Evolutionary conservation across 306 rosid genomes (phyloP).

Genomic region (Dryas alaskensis): DNA sequence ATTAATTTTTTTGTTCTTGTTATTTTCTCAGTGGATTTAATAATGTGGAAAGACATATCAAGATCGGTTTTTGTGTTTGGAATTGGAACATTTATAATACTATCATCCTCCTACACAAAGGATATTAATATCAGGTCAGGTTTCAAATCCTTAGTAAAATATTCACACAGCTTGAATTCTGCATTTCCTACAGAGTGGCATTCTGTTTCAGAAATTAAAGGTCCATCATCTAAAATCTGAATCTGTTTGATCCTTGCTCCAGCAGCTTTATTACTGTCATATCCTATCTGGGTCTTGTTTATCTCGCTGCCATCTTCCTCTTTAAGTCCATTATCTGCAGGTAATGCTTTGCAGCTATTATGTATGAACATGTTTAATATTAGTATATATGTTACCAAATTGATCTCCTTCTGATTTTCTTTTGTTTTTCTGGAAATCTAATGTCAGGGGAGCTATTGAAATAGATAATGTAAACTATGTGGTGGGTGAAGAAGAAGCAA

Average conservation of each 20-base stretch:
- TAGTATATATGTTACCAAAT: not conserved
- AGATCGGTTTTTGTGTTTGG: constrained; percentile 81
- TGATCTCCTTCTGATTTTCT: not conserved
- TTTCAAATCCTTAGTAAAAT: constrained; percentile 11
- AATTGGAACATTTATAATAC: constrained; percentile 60
- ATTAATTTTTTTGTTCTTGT: not conserved
- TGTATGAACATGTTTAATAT: not conserved
- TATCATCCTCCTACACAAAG: constrained; percentile 65
- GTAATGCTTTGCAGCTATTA: constrained; percentile 32
- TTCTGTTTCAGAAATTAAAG: no score
- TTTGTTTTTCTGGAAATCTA: constrained; percentile 19
- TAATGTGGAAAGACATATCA: constrained; percentile 87
- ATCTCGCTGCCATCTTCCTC: constrained; percentile 73
- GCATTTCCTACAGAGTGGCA: no score
- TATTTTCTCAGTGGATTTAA: constrained; percentile 58
- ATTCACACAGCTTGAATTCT: not conserved
- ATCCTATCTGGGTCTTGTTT: constrained; percentile 72
- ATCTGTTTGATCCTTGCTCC: constrained; percentile 14
- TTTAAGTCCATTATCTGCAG: constrained; percentile 69
- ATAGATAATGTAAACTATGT: constrained; percentile 46
- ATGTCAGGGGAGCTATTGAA: constrained; percentile 48
- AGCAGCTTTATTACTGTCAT: constrained; percentile 75
- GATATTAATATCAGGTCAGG: constrained; percentile 70
- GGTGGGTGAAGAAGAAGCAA: constrained; percentile 78
- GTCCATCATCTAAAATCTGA: constrained; percentile 11